Base-by-base conservation (phyloP, 73 alveolate species). In the Diophrys sp. region DNA sequence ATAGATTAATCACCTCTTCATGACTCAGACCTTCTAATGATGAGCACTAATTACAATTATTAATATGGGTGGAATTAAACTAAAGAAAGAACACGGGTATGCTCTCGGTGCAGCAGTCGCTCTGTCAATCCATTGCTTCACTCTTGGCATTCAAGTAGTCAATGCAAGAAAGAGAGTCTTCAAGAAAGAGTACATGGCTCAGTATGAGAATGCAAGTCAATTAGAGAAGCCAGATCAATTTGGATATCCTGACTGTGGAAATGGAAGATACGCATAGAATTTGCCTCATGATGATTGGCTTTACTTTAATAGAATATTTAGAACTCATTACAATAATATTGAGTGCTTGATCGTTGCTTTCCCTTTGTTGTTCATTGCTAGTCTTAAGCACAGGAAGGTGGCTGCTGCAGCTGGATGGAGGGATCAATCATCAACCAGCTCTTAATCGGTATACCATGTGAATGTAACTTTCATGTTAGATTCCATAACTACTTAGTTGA, bases 321-420 rank as follows among this genome's bases (percentile, higher is more conserved):
- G 62, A 44, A 44, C 62, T 44, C 62, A 44, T 44, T 44, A 44
- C n/a, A 44, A 44, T 44, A 44, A 44, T 44, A 44, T 44, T 44
- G 62, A 44, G 18, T 44, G 18, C n/a, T 11, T 44, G 5, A 44
- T 44, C n/a, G 62, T 5, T 11, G 5, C 18, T 44, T 18, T 44
- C n/a, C 62, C 62, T 44, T 44, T 44, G 62, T 11, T 44, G 62
- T 44, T 44, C 18, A 44, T 44, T 44, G 62, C 62, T 44, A 11
- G n/a, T 11, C 62, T 44, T 44, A 44, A 44, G 18, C 62, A 44
- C 18, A 44, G 62, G 18, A 44, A 18, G 18, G 5, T 44, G 18
- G 62, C 62, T 44, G 62, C 62, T 44, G 62, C n/a, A 44, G 18
- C 62, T n/a, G n/a, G n/a, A n/a, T n/a, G n/a, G n/a, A n/a, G n/a